phyloP scores from a whole-genome alignment of 306 rosid species.

The Vigna mungo region DNA sequence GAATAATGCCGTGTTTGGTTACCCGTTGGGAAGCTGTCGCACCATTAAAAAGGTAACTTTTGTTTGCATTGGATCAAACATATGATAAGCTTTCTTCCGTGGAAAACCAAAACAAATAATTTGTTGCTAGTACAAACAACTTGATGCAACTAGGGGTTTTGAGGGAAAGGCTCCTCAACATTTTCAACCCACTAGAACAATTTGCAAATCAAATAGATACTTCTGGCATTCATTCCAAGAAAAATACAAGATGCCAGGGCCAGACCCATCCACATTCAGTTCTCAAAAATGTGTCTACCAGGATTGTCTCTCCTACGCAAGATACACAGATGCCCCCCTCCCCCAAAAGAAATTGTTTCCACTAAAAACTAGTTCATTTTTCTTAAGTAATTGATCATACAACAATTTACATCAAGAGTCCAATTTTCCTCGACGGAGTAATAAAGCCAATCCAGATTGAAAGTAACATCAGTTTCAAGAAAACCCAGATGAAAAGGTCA shows the following conservation, averaged over 20 bases:
- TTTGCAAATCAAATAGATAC: not conserved
- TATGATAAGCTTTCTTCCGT: not conserved
- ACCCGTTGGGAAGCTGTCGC: not conserved
- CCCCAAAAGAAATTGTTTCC: not conserved
- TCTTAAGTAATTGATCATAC: not conserved
- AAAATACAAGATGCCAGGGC: not conserved
- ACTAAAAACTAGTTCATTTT: not conserved
- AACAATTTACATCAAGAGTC: not conserved
- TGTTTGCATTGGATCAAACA: not conserved
- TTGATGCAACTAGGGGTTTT: not conserved
- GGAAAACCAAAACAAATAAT: not conserved
- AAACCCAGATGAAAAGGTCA: constrained; percentile 28
- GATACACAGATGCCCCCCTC: not conserved
- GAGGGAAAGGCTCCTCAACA: not conserved
- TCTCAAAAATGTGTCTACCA: not conserved
- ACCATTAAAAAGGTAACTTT: not conserved
- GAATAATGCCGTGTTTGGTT: not conserved
- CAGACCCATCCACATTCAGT: not conserved
- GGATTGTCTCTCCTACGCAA: not conserved
- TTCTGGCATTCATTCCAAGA: not conserved
- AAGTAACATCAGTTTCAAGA: not conserved
- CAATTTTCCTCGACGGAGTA: not conserved
- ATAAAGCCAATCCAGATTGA: constrained; percentile 25
- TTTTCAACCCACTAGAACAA: not conserved
- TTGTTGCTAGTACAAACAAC: not conserved